A percentile compares a stretch with the other conserved stretches of the same genome.
These are phyloP conservation scores for Boletus eberwhitei DNA, from an alignment of 768 basidiomycete genomes.

Conservation along the genomic window DNA sequence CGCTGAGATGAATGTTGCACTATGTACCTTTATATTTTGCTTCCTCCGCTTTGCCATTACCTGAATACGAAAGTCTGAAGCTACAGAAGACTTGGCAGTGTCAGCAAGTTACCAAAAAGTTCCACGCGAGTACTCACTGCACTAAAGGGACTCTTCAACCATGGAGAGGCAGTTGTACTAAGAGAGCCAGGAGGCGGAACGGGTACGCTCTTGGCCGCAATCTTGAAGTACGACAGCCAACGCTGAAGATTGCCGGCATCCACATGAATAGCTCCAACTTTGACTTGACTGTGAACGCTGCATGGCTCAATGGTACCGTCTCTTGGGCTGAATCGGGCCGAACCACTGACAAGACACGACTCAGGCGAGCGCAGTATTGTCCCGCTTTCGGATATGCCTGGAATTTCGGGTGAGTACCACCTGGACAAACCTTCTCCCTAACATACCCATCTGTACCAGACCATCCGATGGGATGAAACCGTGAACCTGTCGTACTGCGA, in stretches of 20 bases:
- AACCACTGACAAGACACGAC: conserved; percentile 42
- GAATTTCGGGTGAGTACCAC: neutral
- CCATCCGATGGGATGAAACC: conserved; percentile 36
- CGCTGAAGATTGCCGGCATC: conserved; percentile 41
- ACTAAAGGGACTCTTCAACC: conserved; percentile 28
- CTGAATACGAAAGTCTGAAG: conserved; percentile 15
- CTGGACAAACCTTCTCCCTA: neutral
- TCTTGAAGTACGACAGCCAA: conserved; percentile 14
- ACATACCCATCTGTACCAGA: conserved; percentile 30
- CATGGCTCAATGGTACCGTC: conserved; percentile 50
- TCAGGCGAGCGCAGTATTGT: conserved; percentile 48
- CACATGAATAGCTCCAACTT: conserved; percentile 44
- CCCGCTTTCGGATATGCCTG: conserved; percentile 26
- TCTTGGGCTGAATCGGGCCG: conserved; percentile 57
- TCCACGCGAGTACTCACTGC: conserved; percentile 14
- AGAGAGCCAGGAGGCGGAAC: conserved; percentile 1
- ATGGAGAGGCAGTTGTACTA: conserved; percentile 17
- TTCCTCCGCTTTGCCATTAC: conserved; percentile 16
- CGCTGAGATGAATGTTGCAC: neutral
- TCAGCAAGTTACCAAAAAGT: neutral
- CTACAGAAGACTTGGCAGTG: conserved; percentile 14
- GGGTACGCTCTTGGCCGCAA: conserved; percentile 1
- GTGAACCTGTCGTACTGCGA: conserved; percentile 47
- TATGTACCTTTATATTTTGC: conserved; percentile 17
- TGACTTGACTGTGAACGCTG: conserved; percentile 46